A percentile compares a stretch with the other conserved stretches of the same genome.
These are phyloP conservation scores for Gnomoniopsis smithogilvyi DNA, from an alignment of 2,329 filamentous ascomycete genomes.

Conservation along the genomic window DNA sequence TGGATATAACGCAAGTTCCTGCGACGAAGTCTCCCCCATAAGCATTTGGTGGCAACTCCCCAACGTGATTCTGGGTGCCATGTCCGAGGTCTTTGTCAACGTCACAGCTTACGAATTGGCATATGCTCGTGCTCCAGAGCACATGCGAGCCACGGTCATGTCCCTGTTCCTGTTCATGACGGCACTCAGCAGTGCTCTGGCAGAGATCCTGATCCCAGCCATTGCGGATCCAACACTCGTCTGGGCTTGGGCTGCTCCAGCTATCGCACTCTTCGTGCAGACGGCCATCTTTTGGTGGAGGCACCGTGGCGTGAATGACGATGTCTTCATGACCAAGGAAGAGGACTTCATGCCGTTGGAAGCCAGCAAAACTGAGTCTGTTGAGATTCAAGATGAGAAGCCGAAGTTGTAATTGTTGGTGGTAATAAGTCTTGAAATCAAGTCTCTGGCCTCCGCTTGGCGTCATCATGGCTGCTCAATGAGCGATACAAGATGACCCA, in stretches of 20 bases:
- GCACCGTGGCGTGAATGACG: constrained; percentile 43
- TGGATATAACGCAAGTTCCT: constrained; percentile 41
- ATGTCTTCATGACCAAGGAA: constrained; percentile 38
- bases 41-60: constrained; percentile 51
- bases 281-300: constrained; percentile 45
- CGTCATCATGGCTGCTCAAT: no score
- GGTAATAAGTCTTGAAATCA: no score
- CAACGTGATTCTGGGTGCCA: constrained; percentile 47
- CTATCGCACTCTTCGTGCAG: constrained; percentile 44
- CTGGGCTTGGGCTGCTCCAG: constrained; percentile 43
- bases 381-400: no score
- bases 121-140: constrained; percentile 63
- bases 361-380: neutral
- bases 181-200: constrained; percentile 51
- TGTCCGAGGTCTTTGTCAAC: constrained; percentile 56
- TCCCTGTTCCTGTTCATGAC: constrained; percentile 56
- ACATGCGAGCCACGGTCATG: constrained; percentile 60
- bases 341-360: constrained; percentile 19
- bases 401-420: no score
- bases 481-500: no score
- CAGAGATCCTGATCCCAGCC: constrained; percentile 39
- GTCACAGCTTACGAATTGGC: constrained; percentile 66
- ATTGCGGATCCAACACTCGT: constrained; percentile 40
- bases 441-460: no score
- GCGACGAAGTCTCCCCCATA: constrained; percentile 37